A percentile compares a stretch with the other conserved stretches of the same genome.
phyloP scores from a whole-genome alignment of 2,329 filamentous ascomycete species.

The Pyrenophora seminiperda region DNA sequence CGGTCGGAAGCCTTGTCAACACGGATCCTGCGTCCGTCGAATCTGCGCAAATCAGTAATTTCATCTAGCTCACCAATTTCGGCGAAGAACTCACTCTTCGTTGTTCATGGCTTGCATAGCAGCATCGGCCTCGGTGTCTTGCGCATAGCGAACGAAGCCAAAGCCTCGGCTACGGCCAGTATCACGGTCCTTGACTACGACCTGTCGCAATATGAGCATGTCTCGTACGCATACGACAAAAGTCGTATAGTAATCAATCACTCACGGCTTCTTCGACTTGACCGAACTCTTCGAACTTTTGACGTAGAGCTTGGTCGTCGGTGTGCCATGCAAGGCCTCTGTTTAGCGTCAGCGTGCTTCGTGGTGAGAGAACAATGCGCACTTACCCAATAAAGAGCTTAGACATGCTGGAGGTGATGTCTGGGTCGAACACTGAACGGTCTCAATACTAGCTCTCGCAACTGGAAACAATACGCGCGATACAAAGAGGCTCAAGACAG shows the following conservation, averaged over 20 bases:
- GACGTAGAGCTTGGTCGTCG: conserved; percentile 81
- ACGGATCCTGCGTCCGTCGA: conserved; percentile 91
- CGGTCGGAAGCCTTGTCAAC: conserved; percentile 93
- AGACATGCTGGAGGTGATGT: conserved; percentile 65
- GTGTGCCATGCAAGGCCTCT: conserved; percentile 99
- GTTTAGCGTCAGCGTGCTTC: conserved; percentile 18
- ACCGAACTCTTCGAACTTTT: conserved; percentile 93
- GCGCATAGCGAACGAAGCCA: conserved; percentile 89
- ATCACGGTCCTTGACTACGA: conserved; percentile 97
- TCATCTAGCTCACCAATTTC: not conserved
- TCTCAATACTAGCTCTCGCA: conserved; percentile 48
- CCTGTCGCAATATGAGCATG: conserved; percentile 59
- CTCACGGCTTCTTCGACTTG: conserved; percentile 92
- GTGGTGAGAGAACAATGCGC: not conserved
- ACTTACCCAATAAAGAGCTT: conserved; percentile 94
- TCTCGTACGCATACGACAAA: not conserved
- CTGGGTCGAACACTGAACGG: conserved; percentile 45
- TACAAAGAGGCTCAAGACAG: conserved; percentile 36
- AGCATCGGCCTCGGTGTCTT: conserved; percentile 74
- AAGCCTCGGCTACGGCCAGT: conserved; percentile 96
- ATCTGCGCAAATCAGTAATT: conserved; percentile 60
- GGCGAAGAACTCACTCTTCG: conserved; percentile 69
- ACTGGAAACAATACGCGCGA: conserved; percentile 32
- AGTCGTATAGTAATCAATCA: conserved; percentile 38
- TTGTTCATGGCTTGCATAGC: conserved; percentile 85